Evolutionary conservation across 78 protist species (phyloP).

Genomic region (Chrysochromulina parva): DNA sequence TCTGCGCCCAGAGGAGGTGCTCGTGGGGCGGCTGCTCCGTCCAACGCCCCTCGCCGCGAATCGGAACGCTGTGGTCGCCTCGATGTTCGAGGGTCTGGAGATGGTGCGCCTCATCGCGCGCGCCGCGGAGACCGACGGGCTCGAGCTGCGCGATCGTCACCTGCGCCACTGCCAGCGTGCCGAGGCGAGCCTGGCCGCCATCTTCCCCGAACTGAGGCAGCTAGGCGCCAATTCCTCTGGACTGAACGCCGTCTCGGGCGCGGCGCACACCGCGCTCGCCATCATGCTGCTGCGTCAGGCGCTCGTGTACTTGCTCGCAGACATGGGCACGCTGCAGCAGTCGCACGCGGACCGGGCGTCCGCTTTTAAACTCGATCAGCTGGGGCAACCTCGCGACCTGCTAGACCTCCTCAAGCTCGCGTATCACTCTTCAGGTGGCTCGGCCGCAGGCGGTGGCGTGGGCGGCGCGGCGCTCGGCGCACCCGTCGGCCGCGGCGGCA

Average conservation of each 20-base stretch:
- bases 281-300: neutral
- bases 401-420: slow-evolving; percentile 23
- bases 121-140: neutral
- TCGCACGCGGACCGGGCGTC: neutral
- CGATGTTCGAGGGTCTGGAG: neutral
- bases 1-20: neutral
- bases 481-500: too few relatives aligned
- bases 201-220: neutral
- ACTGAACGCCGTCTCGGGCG: slow-evolving; percentile 1
- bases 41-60: neutral
- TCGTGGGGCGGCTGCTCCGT: neutral
- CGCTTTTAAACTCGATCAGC: neutral
- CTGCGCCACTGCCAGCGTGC: neutral
- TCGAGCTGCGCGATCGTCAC: neutral
- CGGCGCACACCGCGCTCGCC: slow-evolving; percentile 14
- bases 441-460: neutral
- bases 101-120: neutral
- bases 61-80: neutral
- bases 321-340: neutral
- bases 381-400: neutral
- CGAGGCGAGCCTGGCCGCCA: neutral
- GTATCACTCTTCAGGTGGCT: slow-evolving; percentile 10
- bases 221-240: neutral
- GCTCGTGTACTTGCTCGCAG: neutral
- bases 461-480: too few relatives aligned